These are phyloP conservation scores for Aspergillus carbonarius DNA, from an alignment of 2,329 filamentous ascomycete species.

Conservation along the genomic window DNA sequence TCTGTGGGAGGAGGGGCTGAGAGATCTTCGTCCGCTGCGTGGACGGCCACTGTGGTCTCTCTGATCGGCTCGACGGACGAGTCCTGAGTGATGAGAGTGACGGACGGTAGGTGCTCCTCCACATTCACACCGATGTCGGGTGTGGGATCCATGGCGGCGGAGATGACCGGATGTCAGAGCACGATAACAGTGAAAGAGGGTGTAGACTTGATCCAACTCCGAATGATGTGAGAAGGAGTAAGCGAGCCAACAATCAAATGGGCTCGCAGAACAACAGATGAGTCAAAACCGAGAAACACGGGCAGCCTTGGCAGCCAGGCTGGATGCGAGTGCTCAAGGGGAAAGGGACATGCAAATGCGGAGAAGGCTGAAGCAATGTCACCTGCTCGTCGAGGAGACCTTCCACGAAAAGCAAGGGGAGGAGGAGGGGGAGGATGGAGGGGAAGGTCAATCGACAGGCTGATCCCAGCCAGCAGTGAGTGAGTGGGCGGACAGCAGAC, in stretches of 20 bases:
- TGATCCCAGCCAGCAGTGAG: conserved; percentile 7
- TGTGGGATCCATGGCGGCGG: conserved; percentile 20
- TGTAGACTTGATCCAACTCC: neutral
- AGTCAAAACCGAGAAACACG: conserved; percentile 3
- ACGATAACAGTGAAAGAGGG: neutral
- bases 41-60: conserved; percentile 5
- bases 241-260: neutral
- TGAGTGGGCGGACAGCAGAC: neutral
- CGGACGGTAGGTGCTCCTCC: conserved; percentile 15
- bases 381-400: neutral
- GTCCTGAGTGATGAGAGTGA: conserved; percentile 14
- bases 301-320: conserved; percentile 2
- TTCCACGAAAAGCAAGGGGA: neutral
- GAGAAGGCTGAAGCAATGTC: neutral
- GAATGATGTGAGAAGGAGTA: neutral
- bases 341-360: neutral
- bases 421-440: neutral
- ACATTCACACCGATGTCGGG: conserved; percentile 12
- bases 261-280: neutral
- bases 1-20: conserved; percentile 8
- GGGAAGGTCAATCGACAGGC: neutral
- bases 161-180: neutral
- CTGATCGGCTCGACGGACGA: conserved; percentile 3
- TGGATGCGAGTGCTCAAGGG: neutral
- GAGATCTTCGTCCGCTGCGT: conserved; percentile 12